These are phyloP conservation scores for Calonectria fujianensis DNA, from an alignment of 2,329 filamentous ascomycete genomes.

Conservation along the genomic window DNA sequence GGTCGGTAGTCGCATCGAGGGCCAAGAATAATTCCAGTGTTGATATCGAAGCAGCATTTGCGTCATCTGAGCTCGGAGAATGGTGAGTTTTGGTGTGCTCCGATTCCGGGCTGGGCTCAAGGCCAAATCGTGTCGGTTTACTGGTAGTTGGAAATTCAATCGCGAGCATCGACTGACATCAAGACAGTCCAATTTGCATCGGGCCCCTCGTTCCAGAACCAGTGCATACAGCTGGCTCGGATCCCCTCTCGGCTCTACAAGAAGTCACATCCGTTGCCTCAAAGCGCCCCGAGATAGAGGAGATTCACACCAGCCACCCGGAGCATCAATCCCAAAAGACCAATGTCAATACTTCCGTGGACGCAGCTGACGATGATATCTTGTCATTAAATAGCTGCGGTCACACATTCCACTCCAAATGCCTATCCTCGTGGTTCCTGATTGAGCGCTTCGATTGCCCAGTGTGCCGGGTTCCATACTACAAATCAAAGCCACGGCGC, in stretches of 20 bases:
- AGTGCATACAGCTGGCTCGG: slow-evolving; percentile 41
- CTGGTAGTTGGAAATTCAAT: slow-evolving; percentile 6
- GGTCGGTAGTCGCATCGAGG: slow-evolving; percentile 44
- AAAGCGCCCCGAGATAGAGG: slow-evolving; percentile 17
- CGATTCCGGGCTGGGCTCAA: slow-evolving; percentile 24
- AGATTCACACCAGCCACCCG: not conserved
- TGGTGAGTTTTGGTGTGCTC: slow-evolving; percentile 50
- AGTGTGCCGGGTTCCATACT: slow-evolving; percentile 62
- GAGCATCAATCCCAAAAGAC: slow-evolving; percentile 12
- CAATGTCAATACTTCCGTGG: slow-evolving; percentile 12
- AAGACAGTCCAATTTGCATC: slow-evolving; percentile 59
- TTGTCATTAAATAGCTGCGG: slow-evolving; percentile 61
- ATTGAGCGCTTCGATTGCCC: slow-evolving; percentile 62
- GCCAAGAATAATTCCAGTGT: slow-evolving; percentile 27
- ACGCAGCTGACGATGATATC: slow-evolving; percentile 55
- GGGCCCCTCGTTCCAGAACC: slow-evolving; percentile 57
- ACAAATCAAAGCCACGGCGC: slow-evolving; percentile 40
- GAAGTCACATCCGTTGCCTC: slow-evolving; percentile 42
- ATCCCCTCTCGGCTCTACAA: slow-evolving; percentile 46
- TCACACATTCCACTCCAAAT: slow-evolving; percentile 63
- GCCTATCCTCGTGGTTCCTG: slow-evolving; percentile 63
- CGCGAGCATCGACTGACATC: slow-evolving; percentile 31
- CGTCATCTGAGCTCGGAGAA: slow-evolving; percentile 50
- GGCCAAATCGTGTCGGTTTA: not conserved
- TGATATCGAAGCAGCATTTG: slow-evolving; percentile 47